Conservation (phyloP, 2,329 filamentous ascomycete genomes). For the Orbilia quercus region DNA sequence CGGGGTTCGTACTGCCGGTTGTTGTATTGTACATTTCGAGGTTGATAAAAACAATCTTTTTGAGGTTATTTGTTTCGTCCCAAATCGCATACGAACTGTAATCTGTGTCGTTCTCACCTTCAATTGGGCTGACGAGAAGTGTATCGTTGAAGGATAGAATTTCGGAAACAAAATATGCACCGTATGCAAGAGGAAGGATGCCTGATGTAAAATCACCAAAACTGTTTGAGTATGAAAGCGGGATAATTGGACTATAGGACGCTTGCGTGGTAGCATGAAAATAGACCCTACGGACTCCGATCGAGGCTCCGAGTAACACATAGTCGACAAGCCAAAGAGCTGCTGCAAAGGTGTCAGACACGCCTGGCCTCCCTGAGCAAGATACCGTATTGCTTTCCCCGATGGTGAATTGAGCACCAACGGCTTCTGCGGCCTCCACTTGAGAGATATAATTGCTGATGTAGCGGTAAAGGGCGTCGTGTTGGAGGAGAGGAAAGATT, state of each 20-base stretch:
- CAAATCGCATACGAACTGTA: conserved; percentile 48
- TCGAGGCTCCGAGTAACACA: conserved; percentile 56
- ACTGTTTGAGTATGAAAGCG: conserved; percentile 8
- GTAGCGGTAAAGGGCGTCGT: conserved; percentile 23
- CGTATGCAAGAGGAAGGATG: conserved; percentile 41
- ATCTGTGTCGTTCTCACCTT: conserved; percentile 28
- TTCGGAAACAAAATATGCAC: conserved; percentile 47
- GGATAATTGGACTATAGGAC: conserved; percentile 44
- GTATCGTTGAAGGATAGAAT: conserved; percentile 34
- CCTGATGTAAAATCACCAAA: conserved; percentile 21
- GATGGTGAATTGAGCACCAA: conserved; percentile 58
- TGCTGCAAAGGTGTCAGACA: conserved; percentile 59
- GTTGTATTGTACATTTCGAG: conserved; percentile 40
- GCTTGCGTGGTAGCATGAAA: conserved; percentile 60
- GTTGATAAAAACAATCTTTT: conserved; percentile 49
- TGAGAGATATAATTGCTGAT: conserved; percentile 40
- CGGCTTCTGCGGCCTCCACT: conserved; percentile 33
- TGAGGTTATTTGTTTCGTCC: conserved; percentile 37
- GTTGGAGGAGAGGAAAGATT: conserved; percentile 23
- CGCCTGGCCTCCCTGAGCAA: conserved; percentile 58
- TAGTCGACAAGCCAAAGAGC: conserved; percentile 60
- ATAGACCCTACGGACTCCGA: conserved; percentile 58
- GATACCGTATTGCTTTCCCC: conserved; percentile 61
- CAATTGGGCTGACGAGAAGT: conserved; percentile 28
- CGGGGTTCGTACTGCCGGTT: conserved; percentile 9